Percentiles rank a stretch among this genome's conserved stretches.
Conservation (phyloP, 2,329 filamentous ascomycete genomes). For the Aspergillus sp. region DNA sequence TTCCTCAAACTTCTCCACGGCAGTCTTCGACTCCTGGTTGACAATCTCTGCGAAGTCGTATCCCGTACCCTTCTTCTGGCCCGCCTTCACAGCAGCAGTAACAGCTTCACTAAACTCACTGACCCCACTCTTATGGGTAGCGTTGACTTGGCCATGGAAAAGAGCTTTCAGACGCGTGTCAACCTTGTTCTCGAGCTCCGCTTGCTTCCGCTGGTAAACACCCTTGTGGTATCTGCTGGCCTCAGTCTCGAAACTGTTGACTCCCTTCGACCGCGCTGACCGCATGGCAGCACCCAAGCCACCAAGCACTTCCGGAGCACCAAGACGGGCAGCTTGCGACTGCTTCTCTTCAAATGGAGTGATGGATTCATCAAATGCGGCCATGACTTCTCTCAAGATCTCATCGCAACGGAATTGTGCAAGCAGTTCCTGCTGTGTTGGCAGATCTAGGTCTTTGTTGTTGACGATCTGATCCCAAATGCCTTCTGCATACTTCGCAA, state of each 20-base stretch:
- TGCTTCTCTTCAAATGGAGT: conserved; percentile 78
- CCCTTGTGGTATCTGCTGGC: conserved; percentile 95
- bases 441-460: conserved; percentile 95
- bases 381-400: conserved; percentile 79
- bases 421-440: conserved; percentile 91
- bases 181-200: conserved; percentile 76
- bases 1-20: conserved; percentile 63
- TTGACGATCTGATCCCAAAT: conserved; percentile 98
- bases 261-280: conserved; percentile 58
- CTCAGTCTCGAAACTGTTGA: conserved; percentile 80
- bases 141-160: conserved; percentile 77
- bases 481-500: conserved; percentile 83
- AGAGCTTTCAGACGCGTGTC: conserved; percentile 80
- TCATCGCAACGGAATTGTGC: conserved; percentile 98
- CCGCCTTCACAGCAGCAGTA: conserved; percentile 72
- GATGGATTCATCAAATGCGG: conserved; percentile 74
- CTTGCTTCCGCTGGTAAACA: conserved; percentile 76
- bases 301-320: conserved; percentile 61
- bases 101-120: conserved; percentile 79
- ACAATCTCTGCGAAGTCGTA: conserved; percentile 98
- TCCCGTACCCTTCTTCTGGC: conserved; percentile 79
- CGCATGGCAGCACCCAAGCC: conserved; percentile 68
- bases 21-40: conserved; percentile 65
- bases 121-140: conserved; percentile 83
- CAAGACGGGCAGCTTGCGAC: conserved; percentile 61